Conservation (phyloP, 202 grass and related monocot species). For the Tripidium arundinaceum region DNA sequence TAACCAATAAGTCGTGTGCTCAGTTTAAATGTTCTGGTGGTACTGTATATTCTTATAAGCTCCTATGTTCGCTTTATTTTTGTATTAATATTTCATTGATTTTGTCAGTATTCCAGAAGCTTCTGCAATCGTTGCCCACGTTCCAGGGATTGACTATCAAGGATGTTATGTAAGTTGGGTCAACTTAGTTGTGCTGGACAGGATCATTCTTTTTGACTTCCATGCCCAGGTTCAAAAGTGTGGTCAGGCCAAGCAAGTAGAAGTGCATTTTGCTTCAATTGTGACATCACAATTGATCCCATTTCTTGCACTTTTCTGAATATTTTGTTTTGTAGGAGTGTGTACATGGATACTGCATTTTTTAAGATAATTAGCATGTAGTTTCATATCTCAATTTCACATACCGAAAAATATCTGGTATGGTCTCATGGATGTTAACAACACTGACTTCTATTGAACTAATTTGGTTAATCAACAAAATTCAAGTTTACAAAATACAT, state of each 20-base stretch:
- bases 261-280: too few species aligned
- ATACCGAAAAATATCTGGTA: background rate
- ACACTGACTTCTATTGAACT: background rate
- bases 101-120: background rate
- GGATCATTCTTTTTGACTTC: constrained; percentile 10
- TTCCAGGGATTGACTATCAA: too few species aligned
- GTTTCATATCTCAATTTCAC: constrained; percentile 6
- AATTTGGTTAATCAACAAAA: constrained; percentile 6
- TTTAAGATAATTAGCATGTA: background rate
- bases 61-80: background rate
- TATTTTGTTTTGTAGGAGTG: constrained; percentile 13
- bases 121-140: constrained; percentile 5
- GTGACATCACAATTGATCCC: background rate
- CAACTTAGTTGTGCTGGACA: constrained; percentile 10
- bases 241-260: background rate
- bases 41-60: constrained; percentile 4
- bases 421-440: background rate
- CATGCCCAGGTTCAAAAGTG: background rate
- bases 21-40: background rate
- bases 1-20: background rate
- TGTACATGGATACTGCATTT: background rate
- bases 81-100: background rate
- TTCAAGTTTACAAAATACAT: background rate
- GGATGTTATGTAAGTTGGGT: constrained; percentile 10
- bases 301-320: background rate